Conservation (phyloP, 139 green algal species). For the Edaphochlamys debaryana region DNA sequence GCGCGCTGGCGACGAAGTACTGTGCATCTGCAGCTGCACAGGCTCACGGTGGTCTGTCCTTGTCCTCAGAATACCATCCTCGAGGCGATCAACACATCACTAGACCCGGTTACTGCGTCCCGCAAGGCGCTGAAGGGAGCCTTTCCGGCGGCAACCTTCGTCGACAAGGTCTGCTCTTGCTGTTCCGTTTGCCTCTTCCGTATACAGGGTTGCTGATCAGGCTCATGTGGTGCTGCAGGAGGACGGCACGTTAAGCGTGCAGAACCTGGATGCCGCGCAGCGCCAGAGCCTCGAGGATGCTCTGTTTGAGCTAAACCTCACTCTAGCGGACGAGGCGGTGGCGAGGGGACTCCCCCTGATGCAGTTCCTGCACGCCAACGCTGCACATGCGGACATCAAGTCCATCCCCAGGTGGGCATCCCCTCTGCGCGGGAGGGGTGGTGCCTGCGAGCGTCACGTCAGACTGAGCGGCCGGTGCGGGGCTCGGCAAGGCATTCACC, state of each 20-base stretch:
- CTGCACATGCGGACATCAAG: neutral
- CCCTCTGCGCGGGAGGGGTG: too few species aligned
- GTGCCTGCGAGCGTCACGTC: neutral
- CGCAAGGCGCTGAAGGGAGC: conserved; percentile 1
- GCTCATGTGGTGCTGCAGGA: neutral
- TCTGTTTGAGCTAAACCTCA: conserved; percentile 35
- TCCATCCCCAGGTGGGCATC: conserved; percentile 19
- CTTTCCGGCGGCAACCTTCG: conserved; percentile 19
- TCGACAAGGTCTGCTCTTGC: neutral
- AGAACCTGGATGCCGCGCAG: conserved; percentile 11
- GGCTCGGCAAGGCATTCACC: too few species aligned
- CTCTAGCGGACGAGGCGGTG: conserved; percentile 22
- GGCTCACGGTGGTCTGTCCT: neutral
- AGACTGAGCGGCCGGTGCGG: too few species aligned
- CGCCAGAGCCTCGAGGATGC: conserved; percentile 34
- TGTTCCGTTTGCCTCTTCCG: too few species aligned
- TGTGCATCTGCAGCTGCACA: neutral
- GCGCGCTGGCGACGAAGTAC: neutral
- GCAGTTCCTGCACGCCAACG: conserved; percentile 31
- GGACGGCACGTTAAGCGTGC: conserved; percentile 31
- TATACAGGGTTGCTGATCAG: neutral
- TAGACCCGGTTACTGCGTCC: neutral
- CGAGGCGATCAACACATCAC: neutral
- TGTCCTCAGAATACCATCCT: conserved; percentile 3
- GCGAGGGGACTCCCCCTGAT: conserved; percentile 14